A percentile compares a stretch with the other conserved stretches of the same genome.
Conservation (phyloP, 108 stramenopile genomes). For the Aurantiochytrium sp. region DNA sequence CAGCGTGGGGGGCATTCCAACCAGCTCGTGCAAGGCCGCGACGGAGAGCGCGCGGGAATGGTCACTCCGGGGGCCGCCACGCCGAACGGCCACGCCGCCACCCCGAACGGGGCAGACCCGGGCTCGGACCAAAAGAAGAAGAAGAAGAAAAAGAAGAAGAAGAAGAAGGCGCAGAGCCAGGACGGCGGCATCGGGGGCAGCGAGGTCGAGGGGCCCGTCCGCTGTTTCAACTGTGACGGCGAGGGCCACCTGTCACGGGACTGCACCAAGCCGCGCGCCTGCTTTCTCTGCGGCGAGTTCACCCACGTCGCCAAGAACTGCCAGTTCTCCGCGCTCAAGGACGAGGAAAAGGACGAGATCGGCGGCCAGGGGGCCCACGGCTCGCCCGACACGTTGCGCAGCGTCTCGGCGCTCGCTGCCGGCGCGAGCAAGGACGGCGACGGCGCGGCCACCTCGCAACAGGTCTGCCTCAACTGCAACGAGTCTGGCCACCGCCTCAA, state of each 20-base stretch:
- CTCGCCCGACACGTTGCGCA: background rate
- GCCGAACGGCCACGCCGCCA: background rate
- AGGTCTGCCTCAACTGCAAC: background rate
- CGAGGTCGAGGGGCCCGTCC: background rate
- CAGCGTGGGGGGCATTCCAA: too few species aligned
- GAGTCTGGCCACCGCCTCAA: constrained; percentile 27
- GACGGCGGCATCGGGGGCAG: background rate
- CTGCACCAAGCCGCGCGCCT: constrained; percentile 23
- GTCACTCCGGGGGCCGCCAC: background rate
- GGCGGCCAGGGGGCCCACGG: background rate
- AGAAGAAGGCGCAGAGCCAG: background rate
- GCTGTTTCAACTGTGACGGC: constrained; percentile 25
- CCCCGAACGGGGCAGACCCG: background rate
- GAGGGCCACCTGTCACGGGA: constrained; percentile 19
- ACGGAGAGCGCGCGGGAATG: too few species aligned
- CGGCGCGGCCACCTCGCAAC: background rate
- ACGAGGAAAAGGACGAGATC: constrained; percentile 5
- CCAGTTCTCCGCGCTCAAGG: background rate
- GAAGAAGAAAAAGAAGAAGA: constrained; percentile 29
- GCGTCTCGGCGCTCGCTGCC: background rate
- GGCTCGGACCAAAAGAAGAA: constrained; percentile 23
- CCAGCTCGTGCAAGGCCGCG: too few species aligned
- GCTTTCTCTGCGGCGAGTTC: constrained; percentile 23
- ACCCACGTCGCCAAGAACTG: constrained; percentile 11
- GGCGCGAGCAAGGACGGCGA: background rate